These are phyloP conservation scores for Ustilago vetiveriae DNA, from an alignment of 1,284 basidiomycete species.

Conservation along the genomic window DNA sequence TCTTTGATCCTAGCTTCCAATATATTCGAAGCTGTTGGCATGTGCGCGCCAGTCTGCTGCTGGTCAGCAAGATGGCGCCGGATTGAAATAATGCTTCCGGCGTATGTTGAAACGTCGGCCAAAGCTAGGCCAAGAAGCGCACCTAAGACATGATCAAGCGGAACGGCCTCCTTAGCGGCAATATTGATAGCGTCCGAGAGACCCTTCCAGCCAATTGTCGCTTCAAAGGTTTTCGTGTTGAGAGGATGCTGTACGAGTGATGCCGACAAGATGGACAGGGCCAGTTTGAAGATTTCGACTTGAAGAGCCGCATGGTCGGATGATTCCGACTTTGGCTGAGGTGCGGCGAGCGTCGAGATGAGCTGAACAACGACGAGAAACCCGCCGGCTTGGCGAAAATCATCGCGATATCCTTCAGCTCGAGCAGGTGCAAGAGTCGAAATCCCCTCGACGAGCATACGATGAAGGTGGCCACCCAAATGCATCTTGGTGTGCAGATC, in stretches of 20 bases:
- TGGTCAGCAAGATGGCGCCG: slow-evolving; percentile 21
- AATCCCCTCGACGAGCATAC: slow-evolving; percentile 40
- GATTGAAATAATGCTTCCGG: slow-evolving; percentile 24
- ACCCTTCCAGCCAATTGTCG: slow-evolving; percentile 54
- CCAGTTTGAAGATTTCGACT: slow-evolving; percentile 51
- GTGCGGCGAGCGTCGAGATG: slow-evolving; percentile 45
- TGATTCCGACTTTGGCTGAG: background rate
- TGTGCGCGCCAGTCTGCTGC: background rate
- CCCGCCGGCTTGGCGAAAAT: slow-evolving; percentile 56
- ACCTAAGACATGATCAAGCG: slow-evolving; percentile 37
- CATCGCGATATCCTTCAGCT: slow-evolving; percentile 31
- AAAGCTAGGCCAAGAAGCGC: slow-evolving; percentile 52
- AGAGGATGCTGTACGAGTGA: slow-evolving; percentile 46
- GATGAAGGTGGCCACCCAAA: slow-evolving; percentile 49
- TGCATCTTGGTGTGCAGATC: slow-evolving; percentile 47
- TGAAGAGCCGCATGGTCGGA: slow-evolving; percentile 19
- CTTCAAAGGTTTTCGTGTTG: slow-evolving; percentile 50
- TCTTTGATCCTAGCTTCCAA: slow-evolving; percentile 9
- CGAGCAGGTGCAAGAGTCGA: slow-evolving; percentile 13
- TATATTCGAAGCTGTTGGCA: background rate
- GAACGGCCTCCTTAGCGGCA: slow-evolving; percentile 8
- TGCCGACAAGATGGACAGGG: slow-evolving; percentile 54
- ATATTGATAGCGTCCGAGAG: slow-evolving; percentile 33
- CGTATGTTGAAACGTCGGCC: slow-evolving; percentile 45
- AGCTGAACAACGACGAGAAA: slow-evolving; percentile 58